phyloP scores from a whole-genome alignment of 148 eudicot genomes.

The Fagopyrum esculentum region DNA sequence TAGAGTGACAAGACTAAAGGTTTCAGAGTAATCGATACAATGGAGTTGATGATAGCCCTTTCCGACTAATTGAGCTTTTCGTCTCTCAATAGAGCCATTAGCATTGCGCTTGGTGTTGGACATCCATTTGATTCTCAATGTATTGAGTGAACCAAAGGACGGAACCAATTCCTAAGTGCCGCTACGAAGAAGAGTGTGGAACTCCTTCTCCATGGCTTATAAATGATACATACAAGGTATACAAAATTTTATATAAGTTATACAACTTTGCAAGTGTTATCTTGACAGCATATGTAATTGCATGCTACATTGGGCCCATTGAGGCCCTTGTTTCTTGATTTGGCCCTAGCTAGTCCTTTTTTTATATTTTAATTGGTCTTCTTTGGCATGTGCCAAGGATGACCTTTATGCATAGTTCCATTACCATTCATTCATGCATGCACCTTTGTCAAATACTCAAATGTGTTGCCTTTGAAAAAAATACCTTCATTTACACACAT shows the following conservation, averaged over 20 bases:
- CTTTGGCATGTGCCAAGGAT: neutral
- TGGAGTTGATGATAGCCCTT: neutral
- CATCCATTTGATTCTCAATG: neutral
- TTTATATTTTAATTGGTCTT: neutral
- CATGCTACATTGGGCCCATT: no score
- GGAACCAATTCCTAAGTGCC: neutral
- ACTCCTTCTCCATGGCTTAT: neutral
- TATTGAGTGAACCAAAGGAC: neutral
- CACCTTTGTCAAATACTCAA: no score
- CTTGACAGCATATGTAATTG: no score
- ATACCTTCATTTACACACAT: no score
- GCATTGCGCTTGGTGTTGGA: neutral
- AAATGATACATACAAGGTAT: no score
- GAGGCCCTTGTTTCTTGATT: no score
- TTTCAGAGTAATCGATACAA: neutral
- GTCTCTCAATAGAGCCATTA: neutral
- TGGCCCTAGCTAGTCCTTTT: no score
- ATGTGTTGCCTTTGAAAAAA: no score
- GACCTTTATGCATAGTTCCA: neutral
- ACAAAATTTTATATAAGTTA: no score
- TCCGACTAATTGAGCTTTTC: neutral
- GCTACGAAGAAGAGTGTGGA: neutral
- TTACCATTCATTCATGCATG: neutral
- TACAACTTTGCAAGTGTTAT: no score
- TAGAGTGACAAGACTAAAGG: no score